phyloP scores from a whole-genome alignment of 306 rosid genomes.

The Crotalaria pallida region DNA sequence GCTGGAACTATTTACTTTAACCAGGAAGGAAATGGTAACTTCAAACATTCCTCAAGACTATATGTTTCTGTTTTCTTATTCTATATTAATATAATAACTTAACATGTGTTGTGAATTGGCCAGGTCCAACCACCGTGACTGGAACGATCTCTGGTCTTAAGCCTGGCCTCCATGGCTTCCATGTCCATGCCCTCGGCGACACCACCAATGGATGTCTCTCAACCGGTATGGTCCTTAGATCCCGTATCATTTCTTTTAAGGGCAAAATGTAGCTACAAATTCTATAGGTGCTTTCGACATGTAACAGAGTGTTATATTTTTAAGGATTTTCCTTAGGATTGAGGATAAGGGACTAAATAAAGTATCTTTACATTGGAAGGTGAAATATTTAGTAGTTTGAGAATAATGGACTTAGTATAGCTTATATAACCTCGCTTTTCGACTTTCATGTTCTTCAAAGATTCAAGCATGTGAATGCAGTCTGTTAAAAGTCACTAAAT shows the following conservation, averaged over 20 bases:
- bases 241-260: not conserved
- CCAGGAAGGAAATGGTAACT: slow-evolving; percentile 79
- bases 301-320: no score
- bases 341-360: no score
- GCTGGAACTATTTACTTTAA: slow-evolving; percentile 54
- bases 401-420: no score
- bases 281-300: no score
- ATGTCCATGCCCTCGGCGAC: slow-evolving; percentile 90
- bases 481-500: not conserved
- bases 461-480: not conserved
- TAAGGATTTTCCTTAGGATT: no score
- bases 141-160: slow-evolving; percentile 70
- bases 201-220: slow-evolving; percentile 96
- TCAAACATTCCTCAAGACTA: not conserved
- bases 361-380: no score
- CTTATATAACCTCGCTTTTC: not conserved
- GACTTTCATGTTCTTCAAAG: not conserved
- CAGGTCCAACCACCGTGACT: slow-evolving; percentile 81
- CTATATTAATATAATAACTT: not conserved
- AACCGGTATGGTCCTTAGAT: slow-evolving; percentile 50
- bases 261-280: no score
- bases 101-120: not conserved
- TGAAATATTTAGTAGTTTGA: no score
- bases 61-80: not conserved
- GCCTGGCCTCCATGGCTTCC: slow-evolving; percentile 94